These are phyloP conservation scores for Ophiostoma ips DNA, from an alignment of 2,329 filamentous ascomycete genomes.

Conservation along the genomic window DNA sequence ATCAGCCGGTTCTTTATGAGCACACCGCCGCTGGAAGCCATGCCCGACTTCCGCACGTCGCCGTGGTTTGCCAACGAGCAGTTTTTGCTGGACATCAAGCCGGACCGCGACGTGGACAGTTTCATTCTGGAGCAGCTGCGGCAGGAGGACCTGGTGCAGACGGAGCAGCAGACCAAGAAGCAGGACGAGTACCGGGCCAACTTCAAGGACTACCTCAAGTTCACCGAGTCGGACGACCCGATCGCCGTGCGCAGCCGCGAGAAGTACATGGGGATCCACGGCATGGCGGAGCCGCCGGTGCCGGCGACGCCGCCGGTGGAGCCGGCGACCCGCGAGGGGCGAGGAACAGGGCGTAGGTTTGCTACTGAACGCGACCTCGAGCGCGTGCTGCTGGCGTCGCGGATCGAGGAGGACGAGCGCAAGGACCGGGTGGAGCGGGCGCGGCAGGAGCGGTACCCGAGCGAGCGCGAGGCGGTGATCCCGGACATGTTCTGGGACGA, in stretches of 20 bases:
- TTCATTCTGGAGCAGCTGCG: constrained; percentile 34
- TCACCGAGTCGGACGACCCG: constrained; percentile 41
- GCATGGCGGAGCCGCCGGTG: constrained; percentile 22
- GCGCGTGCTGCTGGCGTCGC: constrained; percentile 56
- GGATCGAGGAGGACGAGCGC: constrained; percentile 55
- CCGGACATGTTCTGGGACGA: constrained; percentile 54
- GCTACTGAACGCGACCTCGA: constrained; percentile 63
- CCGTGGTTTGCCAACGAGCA: constrained; percentile 31
- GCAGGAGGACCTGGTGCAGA: constrained; percentile 25
- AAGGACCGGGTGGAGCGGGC: constrained; percentile 51
- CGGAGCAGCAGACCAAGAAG: constrained; percentile 25
- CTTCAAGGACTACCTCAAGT: constrained; percentile 39
- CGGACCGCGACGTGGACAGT: constrained; percentile 25
- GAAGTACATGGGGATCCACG: constrained; percentile 30
- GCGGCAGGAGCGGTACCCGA: constrained; percentile 56
- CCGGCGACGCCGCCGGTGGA: constrained; percentile 24
- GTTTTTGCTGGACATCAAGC: constrained; percentile 29
- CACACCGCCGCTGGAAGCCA: constrained; percentile 40
- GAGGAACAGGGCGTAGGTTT: constrained; percentile 41
- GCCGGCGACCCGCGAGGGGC: constrained; percentile 43
- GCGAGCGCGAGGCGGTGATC: constrained; percentile 62
- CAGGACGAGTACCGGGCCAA: constrained; percentile 31
- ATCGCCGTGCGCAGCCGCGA: constrained; percentile 40
- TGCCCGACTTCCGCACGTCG: constrained; percentile 33
- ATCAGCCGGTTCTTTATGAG: constrained; percentile 35